These are phyloP conservation scores for Phytophthora podocarpi DNA, from an alignment of 352 stramenopile species.

Conservation along the genomic window DNA sequence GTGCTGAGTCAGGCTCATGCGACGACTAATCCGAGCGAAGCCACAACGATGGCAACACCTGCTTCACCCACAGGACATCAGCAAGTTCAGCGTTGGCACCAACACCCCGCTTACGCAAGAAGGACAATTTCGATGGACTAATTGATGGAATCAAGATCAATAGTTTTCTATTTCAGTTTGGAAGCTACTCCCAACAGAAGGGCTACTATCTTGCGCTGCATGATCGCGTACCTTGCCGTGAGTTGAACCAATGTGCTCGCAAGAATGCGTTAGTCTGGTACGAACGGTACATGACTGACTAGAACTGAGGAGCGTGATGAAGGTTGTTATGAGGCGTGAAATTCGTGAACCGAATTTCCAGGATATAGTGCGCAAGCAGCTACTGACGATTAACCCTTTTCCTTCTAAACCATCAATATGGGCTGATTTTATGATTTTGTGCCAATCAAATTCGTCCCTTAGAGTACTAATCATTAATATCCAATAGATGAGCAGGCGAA, in stretches of 20 bases:
- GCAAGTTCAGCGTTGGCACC: too few species aligned
- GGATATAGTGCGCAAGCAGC: not conserved
- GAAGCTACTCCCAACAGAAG: constrained; percentile 4
- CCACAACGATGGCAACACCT: too few species aligned
- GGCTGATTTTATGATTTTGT: too few species aligned
- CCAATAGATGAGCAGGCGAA: too few species aligned
- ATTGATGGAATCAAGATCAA: constrained; percentile 15
- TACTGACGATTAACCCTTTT: not conserved
- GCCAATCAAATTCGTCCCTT: too few species aligned
- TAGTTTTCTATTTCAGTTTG: constrained; percentile 5
- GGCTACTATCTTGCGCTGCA: not conserved
- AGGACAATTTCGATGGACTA: not conserved
- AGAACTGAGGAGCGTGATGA: constrained; percentile 9
- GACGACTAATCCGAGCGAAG: too few species aligned
- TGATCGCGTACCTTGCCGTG: not conserved
- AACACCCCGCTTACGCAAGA: not conserved
- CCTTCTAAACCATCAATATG: too few species aligned
- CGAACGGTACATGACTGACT: constrained; percentile 6
- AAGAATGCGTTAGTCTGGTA: constrained; percentile 8
- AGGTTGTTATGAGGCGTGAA: not conserved
- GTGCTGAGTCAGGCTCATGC: too few species aligned
- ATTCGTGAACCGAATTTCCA: constrained; percentile 4
- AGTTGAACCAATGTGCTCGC: constrained; percentile 7
- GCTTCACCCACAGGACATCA: too few species aligned
- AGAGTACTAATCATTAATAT: too few species aligned